Evolutionary conservation across 2,329 filamentous ascomycete species (phyloP).

Genomic region (Rhynchosporium secalis): DNA sequence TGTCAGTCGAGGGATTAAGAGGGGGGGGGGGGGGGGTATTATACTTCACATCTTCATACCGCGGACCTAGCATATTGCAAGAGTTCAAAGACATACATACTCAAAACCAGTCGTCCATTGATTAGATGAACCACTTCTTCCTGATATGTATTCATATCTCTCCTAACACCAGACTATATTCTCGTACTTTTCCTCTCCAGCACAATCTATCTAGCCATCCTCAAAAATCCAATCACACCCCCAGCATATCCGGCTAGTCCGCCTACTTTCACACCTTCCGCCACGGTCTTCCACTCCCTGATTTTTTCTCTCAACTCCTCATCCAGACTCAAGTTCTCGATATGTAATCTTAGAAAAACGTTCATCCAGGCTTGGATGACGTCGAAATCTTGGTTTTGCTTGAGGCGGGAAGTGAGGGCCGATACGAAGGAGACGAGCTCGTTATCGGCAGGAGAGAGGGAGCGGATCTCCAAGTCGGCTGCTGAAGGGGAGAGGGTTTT

Average conservation of each 20-base stretch:
- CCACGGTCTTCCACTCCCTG: conserved; percentile 71
- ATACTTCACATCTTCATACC: too few relatives aligned
- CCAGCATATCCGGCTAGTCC: conserved; percentile 83
- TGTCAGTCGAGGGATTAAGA: too few relatives aligned
- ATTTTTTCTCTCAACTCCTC: conserved; percentile 59
- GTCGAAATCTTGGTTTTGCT: conserved; percentile 79
- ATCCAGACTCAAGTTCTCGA: conserved; percentile 52
- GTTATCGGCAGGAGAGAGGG: conserved; percentile 60
- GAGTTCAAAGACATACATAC: too few relatives aligned
- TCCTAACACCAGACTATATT: too few relatives aligned
- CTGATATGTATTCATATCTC: too few relatives aligned
- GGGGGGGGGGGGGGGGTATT: too few relatives aligned
- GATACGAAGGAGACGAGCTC: conserved; percentile 79
- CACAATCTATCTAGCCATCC: conserved; percentile 46
- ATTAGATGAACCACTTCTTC: too few relatives aligned
- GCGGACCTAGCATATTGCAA: too few relatives aligned
- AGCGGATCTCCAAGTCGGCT: conserved; percentile 88
- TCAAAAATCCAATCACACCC: conserved; percentile 80
- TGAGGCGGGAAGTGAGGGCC: conserved; percentile 73
- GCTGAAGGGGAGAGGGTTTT: conserved; percentile 80
- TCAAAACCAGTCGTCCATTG: too few relatives aligned
- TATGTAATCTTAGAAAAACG: conserved; percentile 82
- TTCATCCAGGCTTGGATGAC: conserved; percentile 97
- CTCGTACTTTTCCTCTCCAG: not conserved
- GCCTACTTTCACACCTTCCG: conserved; percentile 70